Evolutionary conservation across 176 grass and related monocot genomes (phyloP).

Genomic region (Hordeum vulgare): MorexV3_pseudomolecules_assembly NC_058523.1:55506487-55506986

Average conservation of each 20-base stretch:
- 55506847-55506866: background rate
- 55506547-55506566: background rate
- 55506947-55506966: conserved; percentile 8
- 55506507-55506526: no score
- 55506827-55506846: conserved; percentile 20
- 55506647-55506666: background rate
- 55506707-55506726: background rate
- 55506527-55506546: no score
- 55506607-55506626: background rate
- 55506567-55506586: no score
- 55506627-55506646: background rate
- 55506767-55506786: background rate
- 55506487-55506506: no score
- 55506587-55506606: no score
- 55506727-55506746: background rate
- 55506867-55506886: background rate
- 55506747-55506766: background rate
- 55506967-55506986: background rate
- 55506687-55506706: background rate
- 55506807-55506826: conserved; percentile 44
- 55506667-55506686: background rate
- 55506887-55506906: conserved; percentile 23
- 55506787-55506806: conserved; percentile 4
- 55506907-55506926: conserved; percentile 24
- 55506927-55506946: conserved; percentile 16